Base-by-base conservation (phyloP, 768 basidiomycete genomes). In the Hysterangium stoloniferum region DNA sequence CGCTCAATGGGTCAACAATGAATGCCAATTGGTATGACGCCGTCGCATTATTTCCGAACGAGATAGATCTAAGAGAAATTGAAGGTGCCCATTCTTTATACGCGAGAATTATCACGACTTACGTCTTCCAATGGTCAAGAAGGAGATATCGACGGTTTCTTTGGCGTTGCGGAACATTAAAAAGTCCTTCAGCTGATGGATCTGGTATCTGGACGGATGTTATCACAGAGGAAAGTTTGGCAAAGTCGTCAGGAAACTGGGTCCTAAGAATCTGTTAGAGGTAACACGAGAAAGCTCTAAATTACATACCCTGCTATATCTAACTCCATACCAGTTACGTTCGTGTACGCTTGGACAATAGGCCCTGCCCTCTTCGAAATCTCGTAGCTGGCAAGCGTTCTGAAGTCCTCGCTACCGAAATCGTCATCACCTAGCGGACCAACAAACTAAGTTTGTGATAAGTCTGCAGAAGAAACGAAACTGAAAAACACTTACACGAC, bases 1-100 rank as follows among this genome's bases (percentile, higher is more conserved):
- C 86, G 43, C 85, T 90, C 25, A 96, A 62, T 0, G 95, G 94
- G 62, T 98, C 90, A 6, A 98, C 53, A 5, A 97, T 63, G 8
- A 86, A 75, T 2, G 76, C 79, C 34, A 96, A 66, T 45, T 82
- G 81, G 58, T 80, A 79, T 33, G 85, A 57, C 0, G 93, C 84
- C 1, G 76, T 80, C 2, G 72, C 61, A 17, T 77, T 73, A 55
- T 90, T 74, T 4, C 94, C 94, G 33, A 79, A 68, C 29, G 75
- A 64, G 60, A 93, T 84, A 13, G 78, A 70, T 6, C 91, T 92
- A 55, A 47, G n/a, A n/a, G 35, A n/a, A 37, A 5, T 37, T 5
- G 20, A 8, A 15, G 29, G n/a, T 45, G 20, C 12, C 2, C 25
- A n/a, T 12, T 1, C 40, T 29, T 29, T 25, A 52, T 41, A 33